Evolutionary conservation across 306 rosid genomes (phyloP).

Genomic region (Prunus padus): DNA sequence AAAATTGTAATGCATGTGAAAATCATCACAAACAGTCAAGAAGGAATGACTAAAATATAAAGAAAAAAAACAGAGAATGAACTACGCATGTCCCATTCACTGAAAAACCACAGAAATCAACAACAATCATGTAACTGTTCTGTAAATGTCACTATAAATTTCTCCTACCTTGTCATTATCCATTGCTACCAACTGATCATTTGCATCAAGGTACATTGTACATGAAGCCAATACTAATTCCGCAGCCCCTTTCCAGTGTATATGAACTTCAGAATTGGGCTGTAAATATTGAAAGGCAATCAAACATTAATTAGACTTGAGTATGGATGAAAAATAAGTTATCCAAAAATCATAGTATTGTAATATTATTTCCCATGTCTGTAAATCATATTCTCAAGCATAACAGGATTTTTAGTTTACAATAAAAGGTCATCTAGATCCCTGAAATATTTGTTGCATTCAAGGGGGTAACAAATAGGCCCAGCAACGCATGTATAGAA

Average conservation of each 20-base stretch:
- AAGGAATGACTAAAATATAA: not conserved
- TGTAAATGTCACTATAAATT: not conserved
- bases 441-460: not conserved
- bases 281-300: conserved; percentile 27
- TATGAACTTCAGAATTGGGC: conserved; percentile 57
- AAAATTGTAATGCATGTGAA: not conserved
- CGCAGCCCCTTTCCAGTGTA: conserved; percentile 99
- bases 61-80: not conserved
- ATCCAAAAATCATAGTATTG: not conserved
- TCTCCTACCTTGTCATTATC: conserved; percentile 64
- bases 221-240: conserved; percentile 71
- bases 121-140: not conserved
- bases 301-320: conserved; percentile 18
- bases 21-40: not conserved
- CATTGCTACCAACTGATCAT: conserved; percentile 45
- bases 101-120: not conserved
- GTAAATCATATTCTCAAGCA: not conserved
- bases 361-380: not conserved
- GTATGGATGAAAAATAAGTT: conserved; percentile 17
- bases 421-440: not conserved
- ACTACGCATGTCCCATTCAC: not conserved
- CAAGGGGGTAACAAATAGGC: not conserved
- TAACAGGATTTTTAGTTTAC: not conserved
- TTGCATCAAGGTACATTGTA: conserved; percentile 43
- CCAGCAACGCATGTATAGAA: not conserved